Conservation (phyloP, 148 eudicot genomes). For the Heliamphora exappendiculata region DNA sequence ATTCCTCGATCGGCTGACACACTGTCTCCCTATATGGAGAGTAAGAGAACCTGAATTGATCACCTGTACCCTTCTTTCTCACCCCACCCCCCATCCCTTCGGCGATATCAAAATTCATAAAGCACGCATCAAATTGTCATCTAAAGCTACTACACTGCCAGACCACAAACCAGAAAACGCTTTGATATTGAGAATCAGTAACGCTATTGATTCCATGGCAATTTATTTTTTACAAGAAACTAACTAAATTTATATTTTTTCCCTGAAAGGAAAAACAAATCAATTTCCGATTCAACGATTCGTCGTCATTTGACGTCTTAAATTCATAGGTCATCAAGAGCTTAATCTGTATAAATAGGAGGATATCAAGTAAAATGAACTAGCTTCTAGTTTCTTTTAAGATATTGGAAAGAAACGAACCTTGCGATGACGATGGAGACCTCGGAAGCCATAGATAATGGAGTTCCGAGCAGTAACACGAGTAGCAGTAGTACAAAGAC, state of each 20-base stretch:
- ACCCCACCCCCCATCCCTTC: no score
- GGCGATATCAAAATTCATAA: no score
- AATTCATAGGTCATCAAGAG: not conserved
- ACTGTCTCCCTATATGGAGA: no score
- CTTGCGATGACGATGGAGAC: conserved; percentile 36
- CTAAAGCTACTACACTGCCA: no score
- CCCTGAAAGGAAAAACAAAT: not conserved
- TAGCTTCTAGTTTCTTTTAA: not conserved
- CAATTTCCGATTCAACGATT: not conserved
- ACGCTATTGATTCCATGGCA: no score
- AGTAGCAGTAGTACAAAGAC: conserved; percentile 13
- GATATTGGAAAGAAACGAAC: conserved; percentile 17
- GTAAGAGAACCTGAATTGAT: no score
- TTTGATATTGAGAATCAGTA: no score
- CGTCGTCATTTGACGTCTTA: not conserved
- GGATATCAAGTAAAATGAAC: not conserved
- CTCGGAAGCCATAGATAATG: conserved; percentile 31
- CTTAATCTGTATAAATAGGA: not conserved
- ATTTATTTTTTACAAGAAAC: not conserved
- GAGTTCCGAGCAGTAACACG: conserved; percentile 27
- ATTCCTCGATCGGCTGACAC: no score
- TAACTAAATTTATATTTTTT: not conserved
- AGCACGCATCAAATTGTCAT: no score
- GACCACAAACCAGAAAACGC: no score
- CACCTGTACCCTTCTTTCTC: no score